These are phyloP conservation scores for Phytophthora pinifolia DNA, from an alignment of 352 stramenopile genomes.

Conservation along the genomic window DNA sequence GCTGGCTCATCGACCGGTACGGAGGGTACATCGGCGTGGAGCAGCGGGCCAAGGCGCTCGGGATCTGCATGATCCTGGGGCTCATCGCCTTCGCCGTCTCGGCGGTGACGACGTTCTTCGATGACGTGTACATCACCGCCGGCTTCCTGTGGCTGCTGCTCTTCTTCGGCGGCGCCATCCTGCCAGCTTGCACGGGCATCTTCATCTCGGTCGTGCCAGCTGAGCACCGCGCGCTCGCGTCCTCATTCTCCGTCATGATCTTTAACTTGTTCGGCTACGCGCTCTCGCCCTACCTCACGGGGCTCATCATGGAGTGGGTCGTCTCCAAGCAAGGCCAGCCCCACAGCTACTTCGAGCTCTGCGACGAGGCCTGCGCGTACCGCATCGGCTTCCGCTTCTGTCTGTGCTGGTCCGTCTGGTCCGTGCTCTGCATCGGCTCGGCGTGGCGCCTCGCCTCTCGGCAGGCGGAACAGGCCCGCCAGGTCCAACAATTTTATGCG, in stretches of 20 bases:
- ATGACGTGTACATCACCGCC: slow-evolving; percentile 74
- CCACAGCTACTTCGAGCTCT: slow-evolving; percentile 69
- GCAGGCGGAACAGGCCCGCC: slow-evolving; percentile 51
- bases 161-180: slow-evolving; percentile 81
- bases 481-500: slow-evolving; percentile 61
- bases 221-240: slow-evolving; percentile 73
- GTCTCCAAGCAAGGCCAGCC: slow-evolving; percentile 57
- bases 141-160: slow-evolving; percentile 78
- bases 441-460: slow-evolving; percentile 57
- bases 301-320: slow-evolving; percentile 81
- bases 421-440: slow-evolving; percentile 66
- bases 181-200: slow-evolving; percentile 82
- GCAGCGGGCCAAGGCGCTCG: slow-evolving; percentile 71
- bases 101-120: slow-evolving; percentile 75
- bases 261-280: slow-evolving; percentile 86
- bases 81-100: slow-evolving; percentile 67
- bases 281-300: slow-evolving; percentile 75
- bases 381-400: slow-evolving; percentile 81
- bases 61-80: slow-evolving; percentile 76
- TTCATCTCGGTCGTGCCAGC: slow-evolving; percentile 83
- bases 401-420: slow-evolving; percentile 82
- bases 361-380: slow-evolving; percentile 82
- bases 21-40: slow-evolving; percentile 79
- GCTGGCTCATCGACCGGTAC: slow-evolving; percentile 75
- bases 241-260: slow-evolving; percentile 80